Evolutionary conservation across 1,284 basidiomycete genomes (phyloP), one percentile per base, ranked within the genome.

Genomic region (Ustilago sp.): DNA sequence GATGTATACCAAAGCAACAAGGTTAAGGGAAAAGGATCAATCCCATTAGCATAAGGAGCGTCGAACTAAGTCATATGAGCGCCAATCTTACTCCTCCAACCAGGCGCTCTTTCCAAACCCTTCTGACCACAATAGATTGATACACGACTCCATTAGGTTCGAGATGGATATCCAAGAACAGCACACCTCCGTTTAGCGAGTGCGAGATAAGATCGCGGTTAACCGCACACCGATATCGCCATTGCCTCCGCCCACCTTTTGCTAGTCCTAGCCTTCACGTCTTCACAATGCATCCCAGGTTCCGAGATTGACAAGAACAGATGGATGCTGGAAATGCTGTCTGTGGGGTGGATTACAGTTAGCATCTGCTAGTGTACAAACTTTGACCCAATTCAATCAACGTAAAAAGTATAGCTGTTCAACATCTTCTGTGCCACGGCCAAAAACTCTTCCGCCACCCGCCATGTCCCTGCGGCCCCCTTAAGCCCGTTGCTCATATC

Each of bases 81-180:
- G 9, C 74, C 82, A 38, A 96, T 95, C 85, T 91, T 89, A 80
- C 92, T 94, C 87, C 91, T 90, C 95, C 95, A 98, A 5, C 89
- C 91, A 64, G 92, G 91, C 0, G 94, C 94, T 57, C 92, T 91
- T 87, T 98, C 95, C 84, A 98, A 98, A 0, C 95, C 95, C 84
- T 98, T 97, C 72, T 83, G 87, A 19, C 90, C 92, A 51, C 94
- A 51, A 98, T 89, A 5, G 91, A 89, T 84, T 97, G 95, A 88
- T 94, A 97, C 19, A 94, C 89, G 17, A 87, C 88, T n/a, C 89
- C 88, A 4, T 90, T 90, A 28, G 91, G 89, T 66, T 80, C 88
- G 84, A 96, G 91, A 67, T 88, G 90, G 68, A 93, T 88, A 85
- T 97, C 94, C 88, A 96, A 91, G 87, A 92, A 98, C 92, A 94